These are phyloP conservation scores for Cercospora brassicicola DNA, from an alignment of 2,329 filamentous ascomycete genomes.

Conservation along the genomic window DNA sequence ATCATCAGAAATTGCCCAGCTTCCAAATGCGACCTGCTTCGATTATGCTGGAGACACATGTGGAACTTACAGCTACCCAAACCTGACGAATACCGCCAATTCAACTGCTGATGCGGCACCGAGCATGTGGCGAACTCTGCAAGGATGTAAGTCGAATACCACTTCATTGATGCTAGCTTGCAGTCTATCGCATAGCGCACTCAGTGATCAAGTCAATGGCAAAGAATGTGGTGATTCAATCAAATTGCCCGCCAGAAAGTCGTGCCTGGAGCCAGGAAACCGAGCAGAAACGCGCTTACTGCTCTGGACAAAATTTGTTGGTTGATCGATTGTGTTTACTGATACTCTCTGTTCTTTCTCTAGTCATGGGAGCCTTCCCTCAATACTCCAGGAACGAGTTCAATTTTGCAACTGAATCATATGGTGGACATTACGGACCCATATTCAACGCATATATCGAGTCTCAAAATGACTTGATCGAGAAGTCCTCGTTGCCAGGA, in stretches of 20 bases:
- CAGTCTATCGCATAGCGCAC: too few relatives aligned
- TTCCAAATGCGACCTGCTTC: slow-evolving; percentile 29
- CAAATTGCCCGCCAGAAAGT: background rate
- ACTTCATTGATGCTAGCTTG: too few relatives aligned
- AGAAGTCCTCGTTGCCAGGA: slow-evolving; percentile 39
- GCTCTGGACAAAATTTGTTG: background rate
- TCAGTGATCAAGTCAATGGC: too few relatives aligned
- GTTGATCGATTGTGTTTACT: background rate
- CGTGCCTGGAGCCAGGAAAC: background rate
- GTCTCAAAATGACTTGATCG: slow-evolving; percentile 40
- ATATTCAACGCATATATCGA: slow-evolving; percentile 37
- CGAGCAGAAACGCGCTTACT: background rate
- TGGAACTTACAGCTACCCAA: slow-evolving; percentile 57
- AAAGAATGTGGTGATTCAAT: too few relatives aligned
- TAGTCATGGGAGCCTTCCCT: slow-evolving; percentile 62
- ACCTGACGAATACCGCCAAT: slow-evolving; percentile 54
- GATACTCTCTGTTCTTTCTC: slow-evolving; percentile 53
- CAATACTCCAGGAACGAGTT: slow-evolving; percentile 34
- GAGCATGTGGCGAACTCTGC: slow-evolving; percentile 53
- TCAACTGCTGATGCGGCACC: slow-evolving; percentile 56
- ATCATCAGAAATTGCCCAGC: slow-evolving; percentile 42
- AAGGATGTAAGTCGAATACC: background rate
- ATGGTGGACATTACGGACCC: slow-evolving; percentile 37
- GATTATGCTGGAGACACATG: slow-evolving; percentile 41
- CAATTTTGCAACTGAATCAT: slow-evolving; percentile 37